phyloP scores from a whole-genome alignment of 345 rosid species.

The Luvunga scandens region DNA sequence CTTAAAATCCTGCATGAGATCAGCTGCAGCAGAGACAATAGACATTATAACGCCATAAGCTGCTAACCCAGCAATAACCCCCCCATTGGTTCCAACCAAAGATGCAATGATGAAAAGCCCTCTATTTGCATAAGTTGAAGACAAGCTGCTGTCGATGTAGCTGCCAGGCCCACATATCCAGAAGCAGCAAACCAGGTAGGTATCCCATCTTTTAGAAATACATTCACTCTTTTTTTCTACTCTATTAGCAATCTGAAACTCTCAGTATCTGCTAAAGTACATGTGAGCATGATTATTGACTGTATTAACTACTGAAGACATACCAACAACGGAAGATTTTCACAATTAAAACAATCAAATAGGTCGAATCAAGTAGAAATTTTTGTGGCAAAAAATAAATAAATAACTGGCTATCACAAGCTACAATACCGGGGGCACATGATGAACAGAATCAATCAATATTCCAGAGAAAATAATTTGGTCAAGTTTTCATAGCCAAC shows the following conservation, averaged over 20 bases:
- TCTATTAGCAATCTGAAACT: slow-evolving; percentile 45
- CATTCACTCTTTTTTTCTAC: slow-evolving; percentile 57
- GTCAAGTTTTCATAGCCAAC: neutral
- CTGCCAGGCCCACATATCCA: slow-evolving; percentile 83
- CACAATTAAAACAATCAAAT: neutral
- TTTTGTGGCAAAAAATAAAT: neutral
- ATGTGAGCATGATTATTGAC: slow-evolving; percentile 5
- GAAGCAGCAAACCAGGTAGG: slow-evolving; percentile 75
- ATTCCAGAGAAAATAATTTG: neutral
- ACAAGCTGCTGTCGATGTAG: slow-evolving; percentile 73
- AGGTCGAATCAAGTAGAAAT: neutral
- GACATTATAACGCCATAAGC: slow-evolving; percentile 94
- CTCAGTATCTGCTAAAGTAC: slow-evolving; percentile 44
- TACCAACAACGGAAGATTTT: neutral
- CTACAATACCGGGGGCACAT: neutral
- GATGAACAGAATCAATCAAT: neutral
- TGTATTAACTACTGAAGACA: neutral
- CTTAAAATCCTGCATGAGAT: slow-evolving; percentile 97
- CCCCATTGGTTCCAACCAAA: slow-evolving; percentile 70
- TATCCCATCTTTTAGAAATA: slow-evolving; percentile 76
- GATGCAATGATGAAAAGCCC: slow-evolving; percentile 89
- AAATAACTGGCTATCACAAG: neutral
- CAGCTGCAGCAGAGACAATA: slow-evolving; percentile 93
- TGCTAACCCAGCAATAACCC: slow-evolving; percentile 84
- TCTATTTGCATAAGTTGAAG: slow-evolving; percentile 84